Evolutionary conservation across 2,329 filamentous ascomycete species (phyloP), one percentile per base, ranked within the genome.

Genomic region (Aureobasidium zeae): DNA sequence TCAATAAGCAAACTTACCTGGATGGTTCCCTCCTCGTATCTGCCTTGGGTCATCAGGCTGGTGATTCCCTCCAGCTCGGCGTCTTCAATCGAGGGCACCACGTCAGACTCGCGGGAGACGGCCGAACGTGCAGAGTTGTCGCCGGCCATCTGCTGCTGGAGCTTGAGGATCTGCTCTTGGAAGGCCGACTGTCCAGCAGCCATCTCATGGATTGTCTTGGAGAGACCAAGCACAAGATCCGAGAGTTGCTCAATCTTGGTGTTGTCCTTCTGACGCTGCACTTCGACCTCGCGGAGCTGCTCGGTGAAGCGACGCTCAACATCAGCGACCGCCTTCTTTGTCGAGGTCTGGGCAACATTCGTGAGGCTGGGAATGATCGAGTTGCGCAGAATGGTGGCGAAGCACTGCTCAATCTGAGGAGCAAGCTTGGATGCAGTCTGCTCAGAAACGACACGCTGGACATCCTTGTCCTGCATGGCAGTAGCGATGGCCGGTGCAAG

Each of bases 241-340:
- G 79, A 72, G n/a, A 89, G 70, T 55, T 84, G 76, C 43, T 83
- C 77, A 46, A 88, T 81, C 71, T 87, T 87, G 51, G 69, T 67
- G 42, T 67, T 64, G 51, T 79, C 75, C 32, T 68, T 63, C 36
- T 67, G 67, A 44, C 70, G 73, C 53, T 73, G 70, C 3, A 57
- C 47, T 46, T 77, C 72, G 16, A 67, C 66, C 42, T 72, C 65
- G 42, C 65, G 69, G 46, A 76, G 58, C 54, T 76, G 71, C 25
- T 68, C 63, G 19, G 62, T 61, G 36, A 77, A 65, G 46, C 71
- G 68, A 36, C 76, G 73, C 56, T 91, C 81, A 36, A 88, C 70
- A 43, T 87, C 81, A 16, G 70, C 69, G 7, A 78, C 72, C 37
- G 85, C 70, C 51, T 79, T 80, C 53, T 86, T 77, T 9, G 81